A percentile compares a stretch with the other conserved stretches of the same genome.
phyloP scores from a whole-genome alignment of 148 eudicot species.

The Cornus suecica region DNA sequence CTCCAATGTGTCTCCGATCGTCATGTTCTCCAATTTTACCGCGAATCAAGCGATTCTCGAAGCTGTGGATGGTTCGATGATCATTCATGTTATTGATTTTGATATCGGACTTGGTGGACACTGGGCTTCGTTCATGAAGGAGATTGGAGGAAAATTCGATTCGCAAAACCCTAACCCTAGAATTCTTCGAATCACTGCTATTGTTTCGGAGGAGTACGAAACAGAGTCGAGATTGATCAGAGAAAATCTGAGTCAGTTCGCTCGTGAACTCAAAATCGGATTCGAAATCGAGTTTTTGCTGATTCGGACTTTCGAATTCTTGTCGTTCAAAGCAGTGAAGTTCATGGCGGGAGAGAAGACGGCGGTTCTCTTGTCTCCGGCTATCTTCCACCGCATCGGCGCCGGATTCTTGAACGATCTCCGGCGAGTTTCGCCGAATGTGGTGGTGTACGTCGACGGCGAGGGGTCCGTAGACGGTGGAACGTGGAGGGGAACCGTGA shows the following conservation, averaged over 20 bases:
- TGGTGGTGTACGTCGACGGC: slow-evolving; percentile 63
- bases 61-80: slow-evolving; percentile 58
- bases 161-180: slow-evolving; percentile 34
- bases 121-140: slow-evolving; percentile 91
- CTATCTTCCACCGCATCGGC: slow-evolving; percentile 56
- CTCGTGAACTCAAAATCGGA: slow-evolving; percentile 59
- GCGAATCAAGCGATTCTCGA: slow-evolving; percentile 89
- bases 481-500: slow-evolving; percentile 43
- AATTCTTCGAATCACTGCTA: slow-evolving; percentile 62
- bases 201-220: slow-evolving; percentile 66
- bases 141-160: slow-evolving; percentile 57
- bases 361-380: slow-evolving; percentile 56
- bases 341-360: slow-evolving; percentile 63
- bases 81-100: slow-evolving; percentile 77
- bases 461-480: slow-evolving; percentile 62
- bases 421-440: slow-evolving; percentile 51
- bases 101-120: slow-evolving; percentile 89
- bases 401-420: slow-evolving; percentile 57
- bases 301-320: slow-evolving; percentile 50
- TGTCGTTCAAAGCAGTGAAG: slow-evolving; percentile 62
- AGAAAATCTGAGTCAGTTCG: slow-evolving; percentile 72
- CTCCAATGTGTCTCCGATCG: slow-evolving; percentile 71
- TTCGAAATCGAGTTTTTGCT: slow-evolving; percentile 65
- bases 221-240: slow-evolving; percentile 58
- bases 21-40: slow-evolving; percentile 80